Base-by-base conservation (phyloP, 768 basidiomycete species). In the Artomyces pyxidatus region DNA sequence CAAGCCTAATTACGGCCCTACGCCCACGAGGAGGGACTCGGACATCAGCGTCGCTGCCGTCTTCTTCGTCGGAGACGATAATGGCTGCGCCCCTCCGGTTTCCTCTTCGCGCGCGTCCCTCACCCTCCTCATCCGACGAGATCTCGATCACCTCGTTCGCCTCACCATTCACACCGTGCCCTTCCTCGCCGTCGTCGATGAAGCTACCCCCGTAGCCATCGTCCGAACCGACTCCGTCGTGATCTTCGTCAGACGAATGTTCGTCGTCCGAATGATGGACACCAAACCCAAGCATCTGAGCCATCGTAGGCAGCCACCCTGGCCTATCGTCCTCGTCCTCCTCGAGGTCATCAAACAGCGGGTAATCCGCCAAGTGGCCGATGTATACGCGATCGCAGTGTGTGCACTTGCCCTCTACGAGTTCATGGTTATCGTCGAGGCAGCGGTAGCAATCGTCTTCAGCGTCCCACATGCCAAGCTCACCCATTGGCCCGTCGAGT, bases 401-500 rank as follows among this genome's bases (percentile, higher is more conserved):
- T 4, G 78, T 72, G 59, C 88, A 91, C 19, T 71, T 60, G 1
- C 83, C 84, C 51, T 71, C 78, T 76, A 74, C 79, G 52, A 91
- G 84, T 65, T 91, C 88, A 58, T 89, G 80, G 71, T 81, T 74
- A 54, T 87, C 90, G 37, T 81, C 80, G 14, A 79, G 58, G 61
- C 88, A 91, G 16, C 88, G 75, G 58, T 79, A 83, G n/a, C 90
- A 83, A 10, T 81, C 85, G 50, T 89, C 88, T 54, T 88, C 85
- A 8, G 68, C 70, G 58, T 90, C 88, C 28, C 75, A 74, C 69
- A 84, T 77, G 0, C 86, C 85, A 56, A 81, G 65, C 23, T 72
- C 67, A 56, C 44, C 58, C 37, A 49, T 53, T 45, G 50, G 60
- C 42, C 54, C 58, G 29, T 52, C 58, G 9, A 57, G 51, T 48